Percentiles rank a stretch among this genome's conserved stretches.
Conservation (phyloP, 106 monocot species). For the Hemerocallis citrina region DNA sequence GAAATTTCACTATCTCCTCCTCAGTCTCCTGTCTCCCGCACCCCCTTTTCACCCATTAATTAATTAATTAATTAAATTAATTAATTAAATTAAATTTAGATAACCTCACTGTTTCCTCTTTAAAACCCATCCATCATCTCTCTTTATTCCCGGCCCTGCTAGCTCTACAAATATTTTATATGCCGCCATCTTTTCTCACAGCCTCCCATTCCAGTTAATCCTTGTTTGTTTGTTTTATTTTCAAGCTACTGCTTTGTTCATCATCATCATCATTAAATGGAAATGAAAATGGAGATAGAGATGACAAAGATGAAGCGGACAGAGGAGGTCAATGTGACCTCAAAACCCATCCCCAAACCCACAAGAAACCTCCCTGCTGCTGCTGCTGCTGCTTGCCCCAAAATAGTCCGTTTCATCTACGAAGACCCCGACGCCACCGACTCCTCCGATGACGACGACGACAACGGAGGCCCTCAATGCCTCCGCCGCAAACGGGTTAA, state of each 20-base stretch:
- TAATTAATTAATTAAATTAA: too few species aligned
- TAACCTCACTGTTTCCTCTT: too few species aligned
- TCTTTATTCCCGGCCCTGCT: too few species aligned
- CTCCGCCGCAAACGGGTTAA: conserved; percentile 30
- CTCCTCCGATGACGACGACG: conserved; percentile 40
- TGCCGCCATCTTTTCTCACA: too few species aligned
- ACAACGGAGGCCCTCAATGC: too few species aligned
- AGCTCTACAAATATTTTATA: too few species aligned
- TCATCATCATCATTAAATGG: background rate
- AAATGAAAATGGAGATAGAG: too few species aligned
- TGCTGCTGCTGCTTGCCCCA: conserved; percentile 4
- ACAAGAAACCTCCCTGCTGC: background rate
- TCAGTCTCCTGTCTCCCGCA: too few species aligned
- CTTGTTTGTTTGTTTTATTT: background rate
- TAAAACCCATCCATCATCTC: too few species aligned
- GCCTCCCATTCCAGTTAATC: too few species aligned
- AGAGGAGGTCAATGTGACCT: conserved; percentile 36
- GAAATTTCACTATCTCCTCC: conserved; percentile 12
- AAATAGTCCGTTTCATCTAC: conserved; percentile 27
- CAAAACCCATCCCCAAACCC: conserved; percentile 7
- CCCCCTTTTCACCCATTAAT: too few species aligned
- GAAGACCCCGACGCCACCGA: conserved; percentile 69
- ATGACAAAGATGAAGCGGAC: conserved; percentile 5
- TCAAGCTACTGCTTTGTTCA: background rate
- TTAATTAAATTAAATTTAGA: too few species aligned